phyloP scores from a whole-genome alignment of 2,329 filamentous ascomycete genomes.

The Exophiala calicioides region DNA sequence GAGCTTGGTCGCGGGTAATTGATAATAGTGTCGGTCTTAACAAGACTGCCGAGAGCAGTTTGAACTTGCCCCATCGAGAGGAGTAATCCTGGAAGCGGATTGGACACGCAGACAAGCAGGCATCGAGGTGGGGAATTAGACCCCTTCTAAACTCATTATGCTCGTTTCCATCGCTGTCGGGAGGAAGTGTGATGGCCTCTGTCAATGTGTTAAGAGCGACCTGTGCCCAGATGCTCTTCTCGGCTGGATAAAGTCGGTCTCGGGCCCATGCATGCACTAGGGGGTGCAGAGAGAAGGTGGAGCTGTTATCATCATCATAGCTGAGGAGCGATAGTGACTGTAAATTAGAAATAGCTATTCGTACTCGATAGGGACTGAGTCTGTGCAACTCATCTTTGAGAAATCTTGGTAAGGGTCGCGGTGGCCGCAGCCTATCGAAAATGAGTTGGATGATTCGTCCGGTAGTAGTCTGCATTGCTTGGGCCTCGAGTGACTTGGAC shows the following conservation, averaged over 20 bases:
- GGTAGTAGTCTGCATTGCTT: background rate
- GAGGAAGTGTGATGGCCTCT: constrained; percentile 4
- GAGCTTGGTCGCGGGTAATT: constrained; percentile 19
- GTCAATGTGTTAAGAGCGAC: constrained; percentile 5
- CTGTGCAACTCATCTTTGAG: background rate
- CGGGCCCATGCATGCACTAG: constrained; percentile 17
- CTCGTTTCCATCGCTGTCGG: background rate
- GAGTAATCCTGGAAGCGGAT: background rate
- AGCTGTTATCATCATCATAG: constrained; percentile 1
- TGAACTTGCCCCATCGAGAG: background rate
- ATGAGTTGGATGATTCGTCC: background rate
- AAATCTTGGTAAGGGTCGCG: background rate
- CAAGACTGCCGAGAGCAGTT: background rate
- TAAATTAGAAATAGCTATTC: constrained; percentile 9
- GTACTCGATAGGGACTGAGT: constrained; percentile 5
- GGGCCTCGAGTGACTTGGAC: background rate
- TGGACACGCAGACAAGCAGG: constrained; percentile 4
- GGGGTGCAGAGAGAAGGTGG: constrained; percentile 19
- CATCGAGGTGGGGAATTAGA: constrained; percentile 13
- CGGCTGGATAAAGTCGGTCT: constrained; percentile 3
- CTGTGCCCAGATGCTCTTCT: background rate
- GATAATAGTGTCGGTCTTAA: constrained; percentile 14
- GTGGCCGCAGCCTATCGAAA: background rate
- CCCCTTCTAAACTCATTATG: constrained; percentile 4
- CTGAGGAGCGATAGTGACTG: constrained; percentile 10